Base-by-base conservation (phyloP, 345 rosid species). In the Boechera stricta region DNA sequence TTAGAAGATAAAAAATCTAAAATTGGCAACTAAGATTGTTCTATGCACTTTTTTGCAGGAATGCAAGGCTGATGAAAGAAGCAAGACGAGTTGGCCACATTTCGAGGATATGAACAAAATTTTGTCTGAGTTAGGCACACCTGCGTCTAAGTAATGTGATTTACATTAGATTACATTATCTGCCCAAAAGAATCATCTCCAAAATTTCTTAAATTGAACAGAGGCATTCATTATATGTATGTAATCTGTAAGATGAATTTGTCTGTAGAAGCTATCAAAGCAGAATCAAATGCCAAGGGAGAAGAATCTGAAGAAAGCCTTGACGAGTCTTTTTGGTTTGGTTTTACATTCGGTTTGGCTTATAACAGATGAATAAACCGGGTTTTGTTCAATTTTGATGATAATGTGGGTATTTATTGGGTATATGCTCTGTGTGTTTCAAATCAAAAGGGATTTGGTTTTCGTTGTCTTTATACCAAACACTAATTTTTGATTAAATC, bases 21-120 rank as follows among this genome's bases (percentile, higher is more conserved):
- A 41, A 6, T 35, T 62, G 28, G 68, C 13, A 44, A 58, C 29
- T 13, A 45, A 21, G 57, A 41, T 12, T 69, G 66, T 7, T 6
- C 3, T 74, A 64, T 47, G 35, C 6, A 15, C 0, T 18, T 64
- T n/a, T n/a, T 29, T 33, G 71, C 85, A 95, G 98, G 98, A 86
- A 83, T 82, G 80, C 81, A 89, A 84, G 81, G 83, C 73, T 18
- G 90, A 72, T 33, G 45, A 75, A 42, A 67, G 70, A 60, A 79
- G 84, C 79, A 78, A 36, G 72, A 77, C 82, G 42, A 71, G 44
- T 64, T 95, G 98, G 98, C 89, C 90, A 33, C 86, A 91, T 80
- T 95, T 88, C 64, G 90, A 91, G 72, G 93, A 89, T 42, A 84
- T 92, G 90, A 35, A 85, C 73, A 63, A 66, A 75, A 76, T 90